A percentile compares a stretch with the other conserved stretches of the same genome.
These are phyloP conservation scores for Liquidambar formosana DNA, from an alignment of 164 flowering plant species.

Conservation along the genomic window DNA sequence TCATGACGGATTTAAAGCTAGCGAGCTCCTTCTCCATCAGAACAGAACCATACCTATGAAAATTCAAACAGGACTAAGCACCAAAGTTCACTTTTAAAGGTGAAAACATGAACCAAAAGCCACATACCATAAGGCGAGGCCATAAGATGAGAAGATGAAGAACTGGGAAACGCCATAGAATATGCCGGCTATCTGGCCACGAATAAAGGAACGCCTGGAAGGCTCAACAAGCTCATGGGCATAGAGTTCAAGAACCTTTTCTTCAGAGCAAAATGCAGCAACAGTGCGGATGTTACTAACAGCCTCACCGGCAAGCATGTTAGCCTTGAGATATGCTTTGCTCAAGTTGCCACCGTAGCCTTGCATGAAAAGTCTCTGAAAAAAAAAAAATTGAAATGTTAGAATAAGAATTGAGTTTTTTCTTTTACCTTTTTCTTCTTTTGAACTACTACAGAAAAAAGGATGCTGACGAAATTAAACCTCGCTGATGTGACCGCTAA, in stretches of 20 bases:
- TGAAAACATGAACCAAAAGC: not conserved
- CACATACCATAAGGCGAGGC: constrained; percentile 85
- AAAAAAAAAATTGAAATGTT: not conserved
- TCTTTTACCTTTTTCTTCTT: too few relatives aligned
- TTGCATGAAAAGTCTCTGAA: constrained; percentile 89
- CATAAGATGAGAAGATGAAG: constrained; percentile 92
- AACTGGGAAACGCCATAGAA: constrained; percentile 88
- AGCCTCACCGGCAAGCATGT: constrained; percentile 97
- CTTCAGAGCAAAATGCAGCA: constrained; percentile 89
- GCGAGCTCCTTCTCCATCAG: constrained; percentile 85
- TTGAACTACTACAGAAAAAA: not conserved
- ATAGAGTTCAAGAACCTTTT: constrained; percentile 79
- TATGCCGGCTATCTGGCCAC: constrained; percentile 93
- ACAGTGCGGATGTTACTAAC: constrained; percentile 93
- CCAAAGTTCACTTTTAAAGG: not conserved
- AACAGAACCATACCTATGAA: constrained; percentile 83
- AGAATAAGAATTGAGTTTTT: not conserved
- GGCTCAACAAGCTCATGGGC: constrained; percentile 75
- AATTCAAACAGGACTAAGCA: not conserved
- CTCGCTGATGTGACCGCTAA: constrained; percentile 93
- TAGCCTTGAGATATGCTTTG: constrained; percentile 92
- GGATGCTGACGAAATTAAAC: constrained; percentile 33
- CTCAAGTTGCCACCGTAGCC: constrained; percentile 96
- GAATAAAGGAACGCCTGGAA: constrained; percentile 58
- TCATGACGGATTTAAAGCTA: constrained; percentile 89